Conservation (phyloP, 768 basidiomycete species). For the Phanerochaete carnosa region DNA sequence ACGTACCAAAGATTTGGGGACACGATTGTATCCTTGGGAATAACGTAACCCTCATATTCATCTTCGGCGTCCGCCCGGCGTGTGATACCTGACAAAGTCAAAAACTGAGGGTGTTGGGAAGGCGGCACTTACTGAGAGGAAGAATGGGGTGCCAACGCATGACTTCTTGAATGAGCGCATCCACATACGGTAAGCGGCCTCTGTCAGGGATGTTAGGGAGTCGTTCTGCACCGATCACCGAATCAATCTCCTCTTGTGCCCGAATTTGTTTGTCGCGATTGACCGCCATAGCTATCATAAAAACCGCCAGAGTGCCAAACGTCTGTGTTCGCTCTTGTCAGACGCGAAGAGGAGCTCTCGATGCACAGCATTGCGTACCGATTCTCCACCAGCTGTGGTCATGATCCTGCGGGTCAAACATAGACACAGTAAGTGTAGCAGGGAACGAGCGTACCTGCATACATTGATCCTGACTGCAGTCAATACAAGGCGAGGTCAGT, state of each 20-base stretch:
- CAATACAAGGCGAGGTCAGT: too few relatives aligned
- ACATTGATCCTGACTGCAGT: neutral
- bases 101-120: neutral
- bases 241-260: constrained; percentile 27
- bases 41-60: constrained; percentile 47
- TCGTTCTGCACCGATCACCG: constrained; percentile 21
- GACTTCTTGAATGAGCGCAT: constrained; percentile 29
- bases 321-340: constrained; percentile 12
- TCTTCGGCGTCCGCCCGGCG: constrained; percentile 58
- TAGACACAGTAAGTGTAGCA: neutral
- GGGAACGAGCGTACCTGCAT: neutral
- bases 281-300: constrained; percentile 25
- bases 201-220: constrained; percentile 22
- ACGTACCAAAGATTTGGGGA: constrained; percentile 40
- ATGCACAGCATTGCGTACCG: neutral
- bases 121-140: constrained; percentile 4
- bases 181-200: constrained; percentile 23
- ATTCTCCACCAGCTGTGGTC: constrained; percentile 9
- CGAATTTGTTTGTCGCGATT: constrained; percentile 21
- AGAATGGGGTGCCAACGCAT: constrained; percentile 26
- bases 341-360: neutral
- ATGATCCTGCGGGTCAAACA: neutral
- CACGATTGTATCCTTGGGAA: constrained; percentile 59
- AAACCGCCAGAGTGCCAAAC: constrained; percentile 17
- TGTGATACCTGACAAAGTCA: constrained; percentile 40